Evolutionary conservation across 1,284 basidiomycete genomes (phyloP).

Genomic region (Violaceomyces palustris): DNA sequence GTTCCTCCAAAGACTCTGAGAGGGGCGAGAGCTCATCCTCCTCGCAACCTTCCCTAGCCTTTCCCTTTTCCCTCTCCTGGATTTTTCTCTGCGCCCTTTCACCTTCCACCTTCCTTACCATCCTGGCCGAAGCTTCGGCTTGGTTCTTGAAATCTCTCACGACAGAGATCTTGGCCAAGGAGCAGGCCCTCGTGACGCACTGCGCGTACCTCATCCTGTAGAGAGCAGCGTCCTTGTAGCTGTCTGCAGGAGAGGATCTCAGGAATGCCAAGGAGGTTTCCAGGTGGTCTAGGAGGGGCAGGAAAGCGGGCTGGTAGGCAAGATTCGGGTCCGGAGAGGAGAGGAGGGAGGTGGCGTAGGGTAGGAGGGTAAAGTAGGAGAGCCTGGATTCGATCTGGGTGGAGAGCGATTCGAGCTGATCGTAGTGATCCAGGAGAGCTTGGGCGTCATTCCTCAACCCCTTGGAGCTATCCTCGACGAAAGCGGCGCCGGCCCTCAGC

Average conservation of each 20-base stretch:
- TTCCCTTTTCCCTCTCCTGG: no score
- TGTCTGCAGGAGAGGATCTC: slow-evolving; percentile 16
- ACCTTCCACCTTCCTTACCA: no score
- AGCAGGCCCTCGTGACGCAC: slow-evolving; percentile 35
- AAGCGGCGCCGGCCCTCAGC: slow-evolving; percentile 36
- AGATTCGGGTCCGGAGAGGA: slow-evolving; percentile 29
- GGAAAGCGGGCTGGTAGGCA: slow-evolving; percentile 33
- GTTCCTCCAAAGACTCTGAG: no score
- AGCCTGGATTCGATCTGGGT: slow-evolving; percentile 33
- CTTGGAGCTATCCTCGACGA: slow-evolving; percentile 39
- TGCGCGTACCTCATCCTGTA: slow-evolving; percentile 47
- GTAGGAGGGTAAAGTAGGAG: slow-evolving; percentile 44
- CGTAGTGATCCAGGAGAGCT: slow-evolving; percentile 24
- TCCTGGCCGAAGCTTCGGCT: no score
- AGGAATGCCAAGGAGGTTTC: slow-evolving; percentile 42
- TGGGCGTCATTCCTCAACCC: slow-evolving; percentile 44
- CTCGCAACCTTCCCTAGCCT: no score
- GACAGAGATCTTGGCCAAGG: slow-evolving; percentile 32
- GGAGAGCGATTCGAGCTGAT: slow-evolving; percentile 30
- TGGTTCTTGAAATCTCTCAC: slow-evolving; percentile 10
- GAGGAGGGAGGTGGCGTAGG: slow-evolving; percentile 37
- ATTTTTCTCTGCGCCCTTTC: no score
- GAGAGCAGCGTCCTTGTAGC: slow-evolving; percentile 37
- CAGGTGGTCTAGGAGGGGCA: slow-evolving; percentile 40
- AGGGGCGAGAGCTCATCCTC: no score